Conservation (phyloP, 2,329 filamentous ascomycete species). For the Tolypocladium inflatum region DNA sequence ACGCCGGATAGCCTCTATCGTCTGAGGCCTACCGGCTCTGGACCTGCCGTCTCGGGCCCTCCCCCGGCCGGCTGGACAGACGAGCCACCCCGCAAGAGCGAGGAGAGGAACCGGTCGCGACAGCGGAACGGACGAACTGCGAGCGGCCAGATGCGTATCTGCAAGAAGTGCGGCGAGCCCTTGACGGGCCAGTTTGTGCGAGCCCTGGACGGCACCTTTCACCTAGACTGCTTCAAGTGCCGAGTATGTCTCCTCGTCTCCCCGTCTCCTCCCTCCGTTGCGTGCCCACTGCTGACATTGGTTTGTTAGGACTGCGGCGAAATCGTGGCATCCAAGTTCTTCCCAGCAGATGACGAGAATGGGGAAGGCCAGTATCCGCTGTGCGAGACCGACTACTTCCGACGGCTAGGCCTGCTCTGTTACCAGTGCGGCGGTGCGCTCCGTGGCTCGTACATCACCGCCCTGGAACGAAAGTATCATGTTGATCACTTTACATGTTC, state of each 20-base stretch:
- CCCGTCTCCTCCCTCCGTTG: background rate
- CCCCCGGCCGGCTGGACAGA: constrained; percentile 23
- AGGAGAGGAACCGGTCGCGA: constrained; percentile 48
- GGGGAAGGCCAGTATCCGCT: constrained; percentile 83
- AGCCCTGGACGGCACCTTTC: constrained; percentile 86
- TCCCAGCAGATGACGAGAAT: constrained; percentile 86
- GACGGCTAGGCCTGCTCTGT: constrained; percentile 81
- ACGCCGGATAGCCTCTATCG: constrained; percentile 27
- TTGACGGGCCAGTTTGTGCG: constrained; percentile 94
- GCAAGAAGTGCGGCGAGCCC: constrained; percentile 80
- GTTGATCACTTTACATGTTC: constrained; percentile 99
- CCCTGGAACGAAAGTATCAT: constrained; percentile 94
- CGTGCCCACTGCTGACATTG: constrained; percentile 5
- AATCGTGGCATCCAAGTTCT: constrained; percentile 98
- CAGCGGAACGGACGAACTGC: constrained; percentile 42
- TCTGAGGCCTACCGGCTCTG: constrained; percentile 24
- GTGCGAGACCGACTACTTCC: constrained; percentile 97
- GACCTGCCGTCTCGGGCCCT: constrained; percentile 19
- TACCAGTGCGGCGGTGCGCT: constrained; percentile 87
- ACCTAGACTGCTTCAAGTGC: constrained; percentile 97
- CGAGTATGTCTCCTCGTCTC: constrained; percentile 49
- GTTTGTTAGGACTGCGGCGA: constrained; percentile 75
- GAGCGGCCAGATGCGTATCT: constrained; percentile 54
- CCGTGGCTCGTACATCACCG: constrained; percentile 95
- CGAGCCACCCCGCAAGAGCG: constrained; percentile 38